These are phyloP conservation scores for Lasiosphaeriaceae sp. DNA, from an alignment of 495 filamentous ascomycete species.

Conservation along the genomic window DNA sequence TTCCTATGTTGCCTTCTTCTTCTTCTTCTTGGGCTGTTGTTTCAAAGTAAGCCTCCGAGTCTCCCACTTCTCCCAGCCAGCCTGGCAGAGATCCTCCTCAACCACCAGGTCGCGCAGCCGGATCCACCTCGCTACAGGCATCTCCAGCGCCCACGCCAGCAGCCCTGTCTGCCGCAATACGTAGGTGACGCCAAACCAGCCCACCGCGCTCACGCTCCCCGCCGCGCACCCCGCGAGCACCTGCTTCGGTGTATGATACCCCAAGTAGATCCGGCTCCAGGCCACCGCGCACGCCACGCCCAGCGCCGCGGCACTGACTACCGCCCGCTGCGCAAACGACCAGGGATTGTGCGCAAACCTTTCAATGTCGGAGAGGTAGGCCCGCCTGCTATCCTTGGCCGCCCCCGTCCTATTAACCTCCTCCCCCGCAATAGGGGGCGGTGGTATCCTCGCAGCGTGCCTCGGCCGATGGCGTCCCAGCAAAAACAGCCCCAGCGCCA, in stretches of 20 bases:
- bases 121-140: slow-evolving; percentile 58
- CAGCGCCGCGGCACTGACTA: slow-evolving; percentile 55
- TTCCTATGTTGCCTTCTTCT: background rate
- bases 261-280: slow-evolving; percentile 79
- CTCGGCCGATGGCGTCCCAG: slow-evolving; percentile 66
- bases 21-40: background rate
- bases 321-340: slow-evolving; percentile 52
- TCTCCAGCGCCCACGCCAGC: slow-evolving; percentile 69
- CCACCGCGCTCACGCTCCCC: slow-evolving; percentile 64
- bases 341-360: slow-evolving; percentile 45
- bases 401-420: too few species aligned
- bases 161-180: slow-evolving; percentile 54
- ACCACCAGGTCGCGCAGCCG: slow-evolving; percentile 80
- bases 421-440: too few species aligned
- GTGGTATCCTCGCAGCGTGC: background rate
- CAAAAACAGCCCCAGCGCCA: slow-evolving; percentile 78
- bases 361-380: slow-evolving; percentile 17
- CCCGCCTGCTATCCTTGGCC: too few species aligned
- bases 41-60: background rate
- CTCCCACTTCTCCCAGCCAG: slow-evolving; percentile 93
- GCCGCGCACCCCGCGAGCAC: slow-evolving; percentile 75
- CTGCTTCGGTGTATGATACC: slow-evolving; percentile 87
- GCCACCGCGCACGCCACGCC: slow-evolving; percentile 66
- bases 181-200: slow-evolving; percentile 74
- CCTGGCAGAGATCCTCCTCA: slow-evolving; percentile 83